Conservation (phyloP, 2,329 filamentous ascomycete genomes). For the Leptodontidium sp. region DNA sequence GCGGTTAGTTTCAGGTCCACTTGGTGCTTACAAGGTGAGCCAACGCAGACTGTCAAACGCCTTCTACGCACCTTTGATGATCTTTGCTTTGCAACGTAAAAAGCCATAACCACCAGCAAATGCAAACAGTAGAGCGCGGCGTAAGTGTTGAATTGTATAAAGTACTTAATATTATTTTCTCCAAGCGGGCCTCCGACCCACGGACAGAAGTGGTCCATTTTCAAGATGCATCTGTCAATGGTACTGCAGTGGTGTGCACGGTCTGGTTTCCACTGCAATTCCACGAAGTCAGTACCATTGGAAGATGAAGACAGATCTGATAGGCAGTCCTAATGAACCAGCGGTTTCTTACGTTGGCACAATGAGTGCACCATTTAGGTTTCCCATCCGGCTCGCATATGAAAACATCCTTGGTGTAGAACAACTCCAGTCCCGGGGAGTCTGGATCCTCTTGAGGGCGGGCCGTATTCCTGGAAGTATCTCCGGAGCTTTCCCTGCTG, state of each 20-base stretch:
- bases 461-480: conserved; percentile 37
- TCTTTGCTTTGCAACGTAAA: conserved; percentile 63
- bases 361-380: conserved; percentile 87
- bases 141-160: conserved; percentile 86
- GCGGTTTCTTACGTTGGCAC: conserved; percentile 59
- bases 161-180: conserved; percentile 90
- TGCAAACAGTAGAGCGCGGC: conserved; percentile 72
- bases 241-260: conserved; percentile 88
- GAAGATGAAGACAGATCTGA: neutral
- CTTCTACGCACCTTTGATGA: conserved; percentile 33
- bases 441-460: conserved; percentile 54
- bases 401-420: conserved; percentile 85
- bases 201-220: conserved; percentile 96
- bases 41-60: too few relatives aligned
- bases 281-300: neutral
- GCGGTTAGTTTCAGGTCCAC: conserved; percentile 20
- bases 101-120: conserved; percentile 68
- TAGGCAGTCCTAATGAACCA: neutral
- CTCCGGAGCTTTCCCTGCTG: conserved; percentile 21
- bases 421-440: conserved; percentile 73
- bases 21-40: too few relatives aligned
- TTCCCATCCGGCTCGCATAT: conserved; percentile 83
- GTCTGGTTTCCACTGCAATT: conserved; percentile 78
- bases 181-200: conserved; percentile 95
- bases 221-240: conserved; percentile 84